These are phyloP conservation scores for Sanghuangporus weigelae DNA, from an alignment of 1,284 basidiomycete genomes.

Conservation along the genomic window DNA sequence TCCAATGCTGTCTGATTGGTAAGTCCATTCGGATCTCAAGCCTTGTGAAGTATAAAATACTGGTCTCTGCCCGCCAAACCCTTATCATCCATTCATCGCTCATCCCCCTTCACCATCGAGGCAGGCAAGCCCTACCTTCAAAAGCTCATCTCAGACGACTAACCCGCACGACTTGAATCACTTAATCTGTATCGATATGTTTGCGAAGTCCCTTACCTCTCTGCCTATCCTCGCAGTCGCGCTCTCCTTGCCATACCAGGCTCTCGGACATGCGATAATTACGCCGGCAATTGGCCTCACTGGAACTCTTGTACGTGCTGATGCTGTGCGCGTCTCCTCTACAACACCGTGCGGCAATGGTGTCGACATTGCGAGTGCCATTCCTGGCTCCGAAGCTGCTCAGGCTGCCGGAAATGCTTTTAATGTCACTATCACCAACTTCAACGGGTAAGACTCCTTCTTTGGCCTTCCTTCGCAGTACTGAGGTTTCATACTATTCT, in stretches of 20 bases:
- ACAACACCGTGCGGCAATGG: slow-evolving; percentile 38
- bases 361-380: slow-evolving; percentile 35
- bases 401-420: slow-evolving; percentile 38
- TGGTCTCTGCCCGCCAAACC: too few relatives aligned
- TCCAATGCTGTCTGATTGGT: too few relatives aligned
- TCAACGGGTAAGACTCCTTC: slow-evolving; percentile 38
- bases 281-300: slow-evolving; percentile 42
- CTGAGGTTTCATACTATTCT: too few relatives aligned
- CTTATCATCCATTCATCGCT: too few relatives aligned
- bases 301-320: slow-evolving; percentile 33
- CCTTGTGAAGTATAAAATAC: too few relatives aligned
- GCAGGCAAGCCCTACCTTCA: not conserved
- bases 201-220: slow-evolving; percentile 1
- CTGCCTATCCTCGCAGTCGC: slow-evolving; percentile 7
- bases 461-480: too few relatives aligned
- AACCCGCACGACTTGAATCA: not conserved
- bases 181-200: not conserved
- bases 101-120: not conserved
- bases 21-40: too few relatives aligned
- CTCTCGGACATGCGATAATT: slow-evolving; percentile 41
- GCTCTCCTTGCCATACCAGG: slow-evolving; percentile 31
- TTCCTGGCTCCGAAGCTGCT: slow-evolving; percentile 39
- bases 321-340: slow-evolving; percentile 41
- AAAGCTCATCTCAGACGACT: not conserved
- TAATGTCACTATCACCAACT: slow-evolving; percentile 40